Evolutionary conservation across 495 filamentous ascomycete species (phyloP), one percentile per base, ranked within the genome.

Genomic region (Trichoderma asperelloides): DNA sequence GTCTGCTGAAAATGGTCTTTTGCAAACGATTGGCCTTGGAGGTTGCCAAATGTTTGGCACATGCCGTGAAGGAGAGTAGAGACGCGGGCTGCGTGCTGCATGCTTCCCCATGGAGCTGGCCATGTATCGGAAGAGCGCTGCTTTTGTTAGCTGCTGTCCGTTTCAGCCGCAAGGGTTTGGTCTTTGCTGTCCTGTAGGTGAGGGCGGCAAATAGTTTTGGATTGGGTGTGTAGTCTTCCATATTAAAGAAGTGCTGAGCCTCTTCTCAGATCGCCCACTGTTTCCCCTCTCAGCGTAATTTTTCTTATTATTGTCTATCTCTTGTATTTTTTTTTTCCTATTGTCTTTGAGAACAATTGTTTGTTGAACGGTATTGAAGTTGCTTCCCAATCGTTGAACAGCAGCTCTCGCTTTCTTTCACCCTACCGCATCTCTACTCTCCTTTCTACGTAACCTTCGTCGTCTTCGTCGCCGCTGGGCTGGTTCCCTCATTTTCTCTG

Each of bases 401-500:
- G 47, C 21, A 51, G 47, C 47, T 51, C 2, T 51, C 47, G 18
- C 21, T 51, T 51, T 23, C 47, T 51, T 23, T 21, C 47, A 27
- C 23, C 27, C 43, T 37, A 57, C 60, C 25, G 15, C 7, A 39
- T 37, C 11, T 43, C 15, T 21, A 41, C 25, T 62, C 65, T 33
- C n/a, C 27, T 25, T 55, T 23, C 65, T 51, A 43, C 43, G 18
- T 40, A 63, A 33, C 39, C 65, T 55, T 60, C 39, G 63, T 49
- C 55, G 63, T 25, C 65, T 43, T 8, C 69, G 40, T 68, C 55
- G 70, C 66, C 71, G 72, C 75, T 72, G 72, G 75, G 75, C 72
- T 73, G 71, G 72, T 73, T 76, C 70, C 74, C 75, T 72, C 70
- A 70, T 77, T 74, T 69, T 47, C 11, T 60, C 55, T 28, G 55